phyloP scores from a whole-genome alignment of 1,284 basidiomycete species.

The Leccinum subspadiceum region DNA sequence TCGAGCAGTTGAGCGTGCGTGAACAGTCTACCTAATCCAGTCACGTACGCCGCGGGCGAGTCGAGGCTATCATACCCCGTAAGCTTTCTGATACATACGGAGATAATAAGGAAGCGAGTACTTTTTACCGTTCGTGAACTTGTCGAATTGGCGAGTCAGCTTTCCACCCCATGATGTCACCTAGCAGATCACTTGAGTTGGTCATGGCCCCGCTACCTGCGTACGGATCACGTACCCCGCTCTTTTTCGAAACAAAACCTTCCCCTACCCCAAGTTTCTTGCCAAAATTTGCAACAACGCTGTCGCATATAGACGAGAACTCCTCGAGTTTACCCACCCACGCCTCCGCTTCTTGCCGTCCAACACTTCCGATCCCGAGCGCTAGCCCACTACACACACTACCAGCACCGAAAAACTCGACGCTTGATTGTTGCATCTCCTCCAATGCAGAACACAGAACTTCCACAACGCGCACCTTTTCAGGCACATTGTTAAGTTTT shows the following conservation, averaged over 20 bases:
- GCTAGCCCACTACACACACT: constrained; percentile 73
- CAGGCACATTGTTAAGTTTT: constrained; percentile 76
- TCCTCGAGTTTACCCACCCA: constrained; percentile 73
- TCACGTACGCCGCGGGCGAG: constrained; percentile 83
- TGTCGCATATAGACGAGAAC: constrained; percentile 78
- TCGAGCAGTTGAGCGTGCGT: constrained; percentile 78
- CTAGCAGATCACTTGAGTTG: constrained; percentile 32
- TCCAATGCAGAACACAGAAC: constrained; percentile 75
- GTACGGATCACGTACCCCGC: constrained; percentile 46
- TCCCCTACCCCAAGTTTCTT: constrained; percentile 90
- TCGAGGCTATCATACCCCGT: constrained; percentile 60
- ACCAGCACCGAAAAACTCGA: constrained; percentile 72
- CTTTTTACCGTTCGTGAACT: constrained; percentile 90
- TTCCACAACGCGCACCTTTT: constrained; percentile 84
- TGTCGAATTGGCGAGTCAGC: constrained; percentile 81
- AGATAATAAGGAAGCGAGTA: constrained; percentile 40
- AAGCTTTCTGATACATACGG: constrained; percentile 9
- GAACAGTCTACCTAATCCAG: constrained; percentile 77
- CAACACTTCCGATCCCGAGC: constrained; percentile 66
- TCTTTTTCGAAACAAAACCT: constrained; percentile 81
- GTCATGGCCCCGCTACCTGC: constrained; percentile 1
- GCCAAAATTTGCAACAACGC: constrained; percentile 77
- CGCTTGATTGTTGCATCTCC: constrained; percentile 64
- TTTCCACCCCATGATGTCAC: constrained; percentile 76
- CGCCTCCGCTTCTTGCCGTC: constrained; percentile 66